Evolutionary conservation across 306 rosid species (phyloP).

Genomic region (Cucumis cinereus): DNA sequence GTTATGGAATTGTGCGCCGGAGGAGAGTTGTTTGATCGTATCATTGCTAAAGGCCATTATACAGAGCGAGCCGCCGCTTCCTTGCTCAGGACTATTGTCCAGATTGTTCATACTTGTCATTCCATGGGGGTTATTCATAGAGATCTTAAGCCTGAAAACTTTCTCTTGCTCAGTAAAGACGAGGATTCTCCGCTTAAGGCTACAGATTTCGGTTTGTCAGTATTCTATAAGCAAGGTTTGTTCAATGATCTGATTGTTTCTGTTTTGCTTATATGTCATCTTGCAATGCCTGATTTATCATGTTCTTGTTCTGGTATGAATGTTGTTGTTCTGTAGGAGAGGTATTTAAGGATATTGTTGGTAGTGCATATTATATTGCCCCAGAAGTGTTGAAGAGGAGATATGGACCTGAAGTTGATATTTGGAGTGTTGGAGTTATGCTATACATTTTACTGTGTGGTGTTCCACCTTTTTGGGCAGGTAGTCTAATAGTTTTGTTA

Average conservation of each 20-base stretch:
- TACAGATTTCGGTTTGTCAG: conserved; percentile 91
- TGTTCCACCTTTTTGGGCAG: conserved; percentile 98
- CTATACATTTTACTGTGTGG: conserved; percentile 78
- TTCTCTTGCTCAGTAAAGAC: conserved; percentile 64
- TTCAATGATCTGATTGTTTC: neutral
- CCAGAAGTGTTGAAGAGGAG: conserved; percentile 88
- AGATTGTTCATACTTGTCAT: conserved; percentile 85
- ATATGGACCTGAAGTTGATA: conserved; percentile 93
- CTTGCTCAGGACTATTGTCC: conserved; percentile 66
- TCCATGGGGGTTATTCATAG: conserved; percentile 96
- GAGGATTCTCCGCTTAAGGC: conserved; percentile 88
- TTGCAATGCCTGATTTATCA: neutral
- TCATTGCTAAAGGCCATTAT: conserved; percentile 89
- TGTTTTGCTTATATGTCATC: neutral
- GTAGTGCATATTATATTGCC: conserved; percentile 92
- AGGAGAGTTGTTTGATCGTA: conserved; percentile 85
- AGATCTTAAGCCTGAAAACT: conserved; percentile 97
- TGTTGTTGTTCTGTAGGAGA: conserved; percentile 43
- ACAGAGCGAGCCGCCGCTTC: conserved; percentile 91
- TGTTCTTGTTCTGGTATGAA: neutral
- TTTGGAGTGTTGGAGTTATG: conserved; percentile 98
- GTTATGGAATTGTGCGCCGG: conserved; percentile 97
- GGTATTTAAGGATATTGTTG: conserved; percentile 70
- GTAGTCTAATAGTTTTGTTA: conserved; percentile 13
- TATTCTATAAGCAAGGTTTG: conserved; percentile 92